Percentiles rank a stretch among this genome's conserved stretches.
Evolutionary conservation across 1,284 basidiomycete species (phyloP).

Genomic region (Ceraceosorus guamensis): DNA sequence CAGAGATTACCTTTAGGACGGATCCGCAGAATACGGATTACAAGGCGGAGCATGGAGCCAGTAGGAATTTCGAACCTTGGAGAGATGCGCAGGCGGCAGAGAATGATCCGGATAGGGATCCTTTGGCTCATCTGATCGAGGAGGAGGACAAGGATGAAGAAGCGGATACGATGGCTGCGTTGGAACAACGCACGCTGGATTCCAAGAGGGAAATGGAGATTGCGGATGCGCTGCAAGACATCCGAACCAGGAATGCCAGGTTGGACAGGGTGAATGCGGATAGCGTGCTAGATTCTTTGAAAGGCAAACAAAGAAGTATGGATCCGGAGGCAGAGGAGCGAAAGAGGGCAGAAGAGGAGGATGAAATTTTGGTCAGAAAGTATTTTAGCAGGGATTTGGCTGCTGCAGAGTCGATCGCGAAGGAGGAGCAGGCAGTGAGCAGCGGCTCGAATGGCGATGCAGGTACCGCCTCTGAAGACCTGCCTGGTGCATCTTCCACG

Average conservation of each 20-base stretch:
- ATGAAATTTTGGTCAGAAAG: slow-evolving; percentile 76
- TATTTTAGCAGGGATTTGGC: slow-evolving; percentile 65
- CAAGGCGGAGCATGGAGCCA: slow-evolving; percentile 41
- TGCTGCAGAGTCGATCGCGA: slow-evolving; percentile 12
- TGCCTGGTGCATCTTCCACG: neutral
- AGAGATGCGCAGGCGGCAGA: slow-evolving; percentile 15
- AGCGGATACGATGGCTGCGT: slow-evolving; percentile 66
- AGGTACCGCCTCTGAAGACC: neutral
- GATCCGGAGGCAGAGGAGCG: slow-evolving; percentile 22
- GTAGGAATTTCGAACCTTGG: slow-evolving; percentile 45
- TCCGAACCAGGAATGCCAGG: slow-evolving; percentile 82
- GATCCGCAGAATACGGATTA: slow-evolving; percentile 70
- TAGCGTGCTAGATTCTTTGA: slow-evolving; percentile 23
- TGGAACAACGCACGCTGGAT: slow-evolving; percentile 84
- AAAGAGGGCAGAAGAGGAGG: slow-evolving; percentile 72
- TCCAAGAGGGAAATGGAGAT: slow-evolving; percentile 98
- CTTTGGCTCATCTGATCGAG: slow-evolving; percentile 14
- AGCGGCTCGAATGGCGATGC: neutral
- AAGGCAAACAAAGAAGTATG: slow-evolving; percentile 14
- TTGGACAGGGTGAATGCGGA: slow-evolving; percentile 60
- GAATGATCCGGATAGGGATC: slow-evolving; percentile 14
- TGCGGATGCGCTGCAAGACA: slow-evolving; percentile 88
- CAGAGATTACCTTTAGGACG: slow-evolving; percentile 99
- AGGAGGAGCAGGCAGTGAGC: slow-evolving; percentile 3
- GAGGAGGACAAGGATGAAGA: slow-evolving; percentile 19